phyloP scores from a whole-genome alignment of 805 yeast species.

The Candida stauntonica region DNA sequence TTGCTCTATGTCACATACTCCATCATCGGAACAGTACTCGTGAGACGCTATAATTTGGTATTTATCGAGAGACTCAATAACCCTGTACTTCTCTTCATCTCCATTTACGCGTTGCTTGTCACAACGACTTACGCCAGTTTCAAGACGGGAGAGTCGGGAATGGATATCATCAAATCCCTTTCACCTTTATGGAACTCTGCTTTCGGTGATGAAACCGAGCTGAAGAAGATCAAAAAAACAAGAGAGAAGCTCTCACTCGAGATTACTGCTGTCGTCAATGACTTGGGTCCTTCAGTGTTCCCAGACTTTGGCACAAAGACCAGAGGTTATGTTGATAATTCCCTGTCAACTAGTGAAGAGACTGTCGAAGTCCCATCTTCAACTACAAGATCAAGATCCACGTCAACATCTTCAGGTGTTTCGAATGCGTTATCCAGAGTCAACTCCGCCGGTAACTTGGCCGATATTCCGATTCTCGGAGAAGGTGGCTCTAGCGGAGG shows the following conservation, averaged over 20 bases:
- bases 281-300: slow-evolving; percentile 79
- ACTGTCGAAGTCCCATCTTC: slow-evolving; percentile 20
- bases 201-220: slow-evolving; percentile 37
- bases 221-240: slow-evolving; percentile 49
- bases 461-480: slow-evolving; percentile 59
- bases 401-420: slow-evolving; percentile 31
- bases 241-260: slow-evolving; percentile 61
- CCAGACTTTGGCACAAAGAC: slow-evolving; percentile 66
- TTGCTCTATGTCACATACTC: slow-evolving; percentile 77
- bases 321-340: slow-evolving; percentile 16
- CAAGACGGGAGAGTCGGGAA: slow-evolving; percentile 84
- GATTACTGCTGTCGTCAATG: slow-evolving; percentile 76
- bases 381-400: slow-evolving; percentile 14
- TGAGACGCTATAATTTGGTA: slow-evolving; percentile 26
- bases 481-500: slow-evolving; percentile 19
- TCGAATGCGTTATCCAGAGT: slow-evolving; percentile 61
- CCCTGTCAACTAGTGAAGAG: slow-evolving; percentile 1
- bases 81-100: slow-evolving; percentile 41
- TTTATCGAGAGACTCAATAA: slow-evolving; percentile 20
- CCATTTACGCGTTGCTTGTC: slow-evolving; percentile 54
- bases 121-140: slow-evolving; percentile 84
- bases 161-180: slow-evolving; percentile 77
- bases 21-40: slow-evolving; percentile 33
- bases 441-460: slow-evolving; percentile 55
- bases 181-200: slow-evolving; percentile 57